phyloP scores from a whole-genome alignment of 169 alveolate species.

The Plasmodium gonderi region DNA sequence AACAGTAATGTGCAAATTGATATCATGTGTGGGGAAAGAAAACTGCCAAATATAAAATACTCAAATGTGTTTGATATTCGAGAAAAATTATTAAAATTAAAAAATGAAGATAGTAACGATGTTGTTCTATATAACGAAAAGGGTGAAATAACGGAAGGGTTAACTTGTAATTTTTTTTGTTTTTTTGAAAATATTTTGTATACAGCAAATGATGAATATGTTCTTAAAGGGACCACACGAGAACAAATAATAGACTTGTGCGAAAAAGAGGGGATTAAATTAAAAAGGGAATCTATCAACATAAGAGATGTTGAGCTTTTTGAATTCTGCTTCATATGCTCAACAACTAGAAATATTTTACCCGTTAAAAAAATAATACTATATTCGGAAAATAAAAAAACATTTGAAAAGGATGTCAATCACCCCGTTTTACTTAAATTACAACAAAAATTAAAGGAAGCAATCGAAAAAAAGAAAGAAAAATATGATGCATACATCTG shows the following conservation, averaged over 20 bases:
- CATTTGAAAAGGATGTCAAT: constrained; percentile 56
- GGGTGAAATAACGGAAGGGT: constrained; percentile 71
- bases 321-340: constrained; percentile 69
- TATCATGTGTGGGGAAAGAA: constrained; percentile 58
- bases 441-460: constrained; percentile 35
- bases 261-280: constrained; percentile 19
- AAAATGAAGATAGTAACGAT: constrained; percentile 40
- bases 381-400: constrained; percentile 12
- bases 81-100: constrained; percentile 54
- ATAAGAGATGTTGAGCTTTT: constrained; percentile 42
- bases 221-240: constrained; percentile 63
- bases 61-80: constrained; percentile 54
- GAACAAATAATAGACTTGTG: constrained; percentile 49
- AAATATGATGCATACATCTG: constrained; percentile 12
- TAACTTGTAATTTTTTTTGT: constrained; percentile 65
- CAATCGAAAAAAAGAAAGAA: constrained; percentile 57
- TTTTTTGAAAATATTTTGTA: constrained; percentile 33
- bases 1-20: constrained; percentile 32
- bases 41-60: constrained; percentile 61
- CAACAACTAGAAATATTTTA: constrained; percentile 66
- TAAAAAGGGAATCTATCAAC: constrained; percentile 27
- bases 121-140: constrained; percentile 47
- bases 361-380: constrained; percentile 60
- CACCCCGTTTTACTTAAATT: constrained; percentile 42
- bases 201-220: constrained; percentile 53